Conservation (phyloP, 1,139 yeast genomes). For the Hemisphaericaspora xylofermentans region DNA sequence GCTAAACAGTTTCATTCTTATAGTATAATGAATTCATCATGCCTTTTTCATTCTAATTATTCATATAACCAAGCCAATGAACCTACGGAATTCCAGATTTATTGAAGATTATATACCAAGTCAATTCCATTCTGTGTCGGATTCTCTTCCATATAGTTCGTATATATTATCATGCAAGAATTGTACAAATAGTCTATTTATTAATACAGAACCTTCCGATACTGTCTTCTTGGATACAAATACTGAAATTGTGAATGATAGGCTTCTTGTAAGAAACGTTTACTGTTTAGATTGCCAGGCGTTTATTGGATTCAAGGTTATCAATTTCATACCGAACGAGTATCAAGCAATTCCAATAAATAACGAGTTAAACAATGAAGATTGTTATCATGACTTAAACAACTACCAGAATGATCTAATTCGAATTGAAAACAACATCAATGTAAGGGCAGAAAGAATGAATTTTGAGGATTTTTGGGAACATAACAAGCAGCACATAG, state of each 20-base stretch:
- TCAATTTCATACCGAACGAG: constrained; percentile 9
- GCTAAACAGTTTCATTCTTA: no score
- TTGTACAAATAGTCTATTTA: constrained; percentile 13
- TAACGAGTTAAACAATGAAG: background rate
- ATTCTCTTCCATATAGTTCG: background rate
- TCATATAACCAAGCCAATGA: background rate
- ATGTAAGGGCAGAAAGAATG: constrained; percentile 7
- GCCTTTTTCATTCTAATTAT: no score
- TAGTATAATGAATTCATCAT: background rate
- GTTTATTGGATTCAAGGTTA: constrained; percentile 18
- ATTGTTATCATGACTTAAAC: constrained; percentile 7
- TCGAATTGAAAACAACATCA: constrained; percentile 14
- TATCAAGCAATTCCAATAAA: constrained; percentile 1
- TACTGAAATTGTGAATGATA: constrained; percentile 9
- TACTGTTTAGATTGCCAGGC: constrained; percentile 17
- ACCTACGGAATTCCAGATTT: background rate
- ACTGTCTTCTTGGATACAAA: constrained; percentile 8
- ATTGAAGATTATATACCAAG: constrained; percentile 8
- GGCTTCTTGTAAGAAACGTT: constrained; percentile 12
- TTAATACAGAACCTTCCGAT: constrained; percentile 8
- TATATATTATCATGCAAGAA: constrained; percentile 14
- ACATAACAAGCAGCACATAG: constrained; percentile 8
- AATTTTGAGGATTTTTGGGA: constrained; percentile 4
- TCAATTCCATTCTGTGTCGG: constrained; percentile 6
- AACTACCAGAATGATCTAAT: constrained; percentile 13